Conservation (phyloP, 1,139 yeast species). For the Sugiyamaella novakii region DNA sequence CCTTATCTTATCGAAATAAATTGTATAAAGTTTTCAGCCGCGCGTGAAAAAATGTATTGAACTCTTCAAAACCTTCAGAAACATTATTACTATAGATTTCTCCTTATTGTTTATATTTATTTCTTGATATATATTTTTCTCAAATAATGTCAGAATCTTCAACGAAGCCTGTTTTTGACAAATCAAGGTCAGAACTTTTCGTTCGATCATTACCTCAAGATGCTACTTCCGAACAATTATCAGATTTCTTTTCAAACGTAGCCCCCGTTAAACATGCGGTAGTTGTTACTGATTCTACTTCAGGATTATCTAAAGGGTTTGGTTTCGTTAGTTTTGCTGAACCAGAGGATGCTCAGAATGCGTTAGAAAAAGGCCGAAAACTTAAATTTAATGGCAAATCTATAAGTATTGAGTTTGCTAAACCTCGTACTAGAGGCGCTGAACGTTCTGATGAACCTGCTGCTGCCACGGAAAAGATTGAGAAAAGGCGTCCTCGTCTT, state of each 20-base stretch:
- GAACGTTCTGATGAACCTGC: slow-evolving; percentile 25
- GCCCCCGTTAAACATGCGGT: slow-evolving; percentile 97
- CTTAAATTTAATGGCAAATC: slow-evolving; percentile 65
- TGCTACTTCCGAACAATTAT: slow-evolving; percentile 77
- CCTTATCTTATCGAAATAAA: slow-evolving; percentile 1
- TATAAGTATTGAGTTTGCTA: slow-evolving; percentile 83
- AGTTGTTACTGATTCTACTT: slow-evolving; percentile 75
- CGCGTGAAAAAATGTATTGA: slow-evolving; percentile 8
- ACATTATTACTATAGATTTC: neutral
- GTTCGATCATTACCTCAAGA: slow-evolving; percentile 80
- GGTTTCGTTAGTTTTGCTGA: slow-evolving; percentile 91
- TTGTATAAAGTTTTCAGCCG: slow-evolving; percentile 12
- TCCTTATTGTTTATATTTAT: no score
- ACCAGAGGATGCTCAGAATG: slow-evolving; percentile 81
- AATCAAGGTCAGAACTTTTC: slow-evolving; percentile 51
- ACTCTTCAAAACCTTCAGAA: neutral
- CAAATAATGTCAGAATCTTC: slow-evolving; percentile 3
- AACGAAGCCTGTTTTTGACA: slow-evolving; percentile 1
- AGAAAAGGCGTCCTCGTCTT: slow-evolving; percentile 76
- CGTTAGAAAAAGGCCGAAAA: slow-evolving; percentile 68
- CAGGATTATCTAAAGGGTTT: slow-evolving; percentile 76
- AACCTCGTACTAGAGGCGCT: slow-evolving; percentile 79
- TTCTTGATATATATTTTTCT: neutral
- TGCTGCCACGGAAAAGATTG: slow-evolving; percentile 37
- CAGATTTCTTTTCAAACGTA: slow-evolving; percentile 84